Percentiles rank a stretch among this genome's conserved stretches.
Conservation (phyloP, 768 basidiomycete species). For the Hypholoma fasciculare region DNA sequence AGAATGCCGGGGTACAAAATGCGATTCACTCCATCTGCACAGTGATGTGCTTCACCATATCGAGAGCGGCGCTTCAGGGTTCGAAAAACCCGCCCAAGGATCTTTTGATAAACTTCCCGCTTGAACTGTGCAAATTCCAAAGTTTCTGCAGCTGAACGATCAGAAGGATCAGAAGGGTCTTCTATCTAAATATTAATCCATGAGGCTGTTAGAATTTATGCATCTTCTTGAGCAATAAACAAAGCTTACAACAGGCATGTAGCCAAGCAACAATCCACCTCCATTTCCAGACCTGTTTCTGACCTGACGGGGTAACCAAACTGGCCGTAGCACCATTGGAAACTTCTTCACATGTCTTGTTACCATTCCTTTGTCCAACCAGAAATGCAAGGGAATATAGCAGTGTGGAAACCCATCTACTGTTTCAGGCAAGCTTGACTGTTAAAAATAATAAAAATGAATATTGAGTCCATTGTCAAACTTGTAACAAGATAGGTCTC, state of each 20-base stretch:
- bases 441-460: neutral
- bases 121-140: slow-evolving; percentile 26
- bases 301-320: slow-evolving; percentile 25
- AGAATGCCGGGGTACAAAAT: slow-evolving; percentile 27
- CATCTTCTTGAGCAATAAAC: neutral
- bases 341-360: slow-evolving; percentile 24
- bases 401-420: slow-evolving; percentile 19
- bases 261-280: slow-evolving; percentile 28
- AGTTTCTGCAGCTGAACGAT: slow-evolving; percentile 16
- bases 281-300: slow-evolving; percentile 33
- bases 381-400: slow-evolving; percentile 26
- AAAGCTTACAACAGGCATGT: slow-evolving; percentile 25
- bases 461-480: too few relatives aligned
- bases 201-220: neutral
- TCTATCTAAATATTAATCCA: slow-evolving; percentile 14
- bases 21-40: slow-evolving; percentile 18
- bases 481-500: neutral
- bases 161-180: slow-evolving; percentile 24
- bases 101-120: slow-evolving; percentile 28
- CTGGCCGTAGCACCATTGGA: slow-evolving; percentile 25
- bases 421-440: slow-evolving; percentile 18
- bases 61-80: slow-evolving; percentile 18
- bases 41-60: slow-evolving; percentile 21
- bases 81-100: slow-evolving; percentile 21
- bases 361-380: slow-evolving; percentile 31